Conservation (phyloP, 2,329 filamentous ascomycete genomes). For the Coniochaeta ligniaria region DNA sequence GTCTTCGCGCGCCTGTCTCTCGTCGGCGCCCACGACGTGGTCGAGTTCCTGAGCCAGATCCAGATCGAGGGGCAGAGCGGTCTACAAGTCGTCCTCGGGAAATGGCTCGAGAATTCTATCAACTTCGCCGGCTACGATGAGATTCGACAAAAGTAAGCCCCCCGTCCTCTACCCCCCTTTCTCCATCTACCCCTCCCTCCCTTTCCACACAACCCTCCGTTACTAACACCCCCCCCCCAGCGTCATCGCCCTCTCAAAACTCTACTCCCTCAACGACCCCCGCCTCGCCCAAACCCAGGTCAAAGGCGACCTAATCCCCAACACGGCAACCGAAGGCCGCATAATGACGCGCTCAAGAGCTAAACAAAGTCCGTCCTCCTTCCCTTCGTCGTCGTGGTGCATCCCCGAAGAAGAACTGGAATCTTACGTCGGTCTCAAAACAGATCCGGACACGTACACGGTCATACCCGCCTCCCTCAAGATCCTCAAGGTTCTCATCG, state of each 20-base stretch:
- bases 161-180: background rate
- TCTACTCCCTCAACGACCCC: constrained; percentile 80
- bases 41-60: constrained; percentile 83
- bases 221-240: constrained; percentile 49
- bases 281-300: constrained; percentile 74
- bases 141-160: constrained; percentile 84
- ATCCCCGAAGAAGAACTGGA: constrained; percentile 5
- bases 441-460: constrained; percentile 84
- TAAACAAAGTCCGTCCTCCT: constrained; percentile 57
- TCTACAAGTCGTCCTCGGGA: constrained; percentile 81
- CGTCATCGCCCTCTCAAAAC: constrained; percentile 85
- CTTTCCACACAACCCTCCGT: background rate
- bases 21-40: constrained; percentile 77
- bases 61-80: constrained; percentile 74
- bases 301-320: constrained; percentile 84
- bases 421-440: constrained; percentile 12
- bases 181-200: background rate
- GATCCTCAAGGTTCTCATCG: constrained; percentile 91
- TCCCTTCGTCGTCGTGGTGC: constrained; percentile 8
- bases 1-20: constrained; percentile 90
- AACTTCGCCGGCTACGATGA: constrained; percentile 98
- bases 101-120: constrained; percentile 96
- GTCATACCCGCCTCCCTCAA: constrained; percentile 83
- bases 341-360: constrained; percentile 94
- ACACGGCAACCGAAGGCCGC: constrained; percentile 54